These are phyloP conservation scores for Nigrograna mackinnonii DNA, from an alignment of 2,329 filamentous ascomycete genomes.

Conservation along the genomic window DNA sequence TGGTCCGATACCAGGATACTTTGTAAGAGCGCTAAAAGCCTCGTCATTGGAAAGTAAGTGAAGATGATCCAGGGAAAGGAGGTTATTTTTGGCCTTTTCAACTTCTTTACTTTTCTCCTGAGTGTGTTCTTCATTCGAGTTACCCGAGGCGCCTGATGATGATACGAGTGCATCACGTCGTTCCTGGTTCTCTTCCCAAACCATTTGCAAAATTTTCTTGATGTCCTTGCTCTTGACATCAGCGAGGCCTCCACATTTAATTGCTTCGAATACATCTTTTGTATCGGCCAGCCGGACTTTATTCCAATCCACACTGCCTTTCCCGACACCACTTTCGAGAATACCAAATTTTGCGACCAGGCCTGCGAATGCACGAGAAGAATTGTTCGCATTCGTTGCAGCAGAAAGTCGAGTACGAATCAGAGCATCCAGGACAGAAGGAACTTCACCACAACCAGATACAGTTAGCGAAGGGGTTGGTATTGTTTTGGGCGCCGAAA, in stretches of 20 bases:
- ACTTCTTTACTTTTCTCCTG: conserved; percentile 62
- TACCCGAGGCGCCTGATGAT: conserved; percentile 42
- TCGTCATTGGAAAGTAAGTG: conserved; percentile 59
- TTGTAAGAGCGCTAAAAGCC: conserved; percentile 60
- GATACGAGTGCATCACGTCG: conserved; percentile 53
- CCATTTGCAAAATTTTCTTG: conserved; percentile 72
- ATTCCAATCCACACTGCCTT: conserved; percentile 77
- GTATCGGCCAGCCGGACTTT: conserved; percentile 64
- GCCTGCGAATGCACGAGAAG: conserved; percentile 67
- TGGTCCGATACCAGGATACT: conserved; percentile 66
- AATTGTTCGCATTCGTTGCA: conserved; percentile 63
- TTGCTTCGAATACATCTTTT: conserved; percentile 68
- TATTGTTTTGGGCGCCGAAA: conserved; percentile 66
- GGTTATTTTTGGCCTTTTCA: conserved; percentile 57
- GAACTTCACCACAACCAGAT: conserved; percentile 71
- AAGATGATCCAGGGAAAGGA: conserved; percentile 68
- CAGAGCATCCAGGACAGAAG: conserved; percentile 66
- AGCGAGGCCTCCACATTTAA: conserved; percentile 71
- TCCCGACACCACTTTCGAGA: conserved; percentile 64
- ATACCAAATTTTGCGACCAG: conserved; percentile 68
- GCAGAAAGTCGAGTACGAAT: conserved; percentile 66
- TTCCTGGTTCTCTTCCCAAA: conserved; percentile 69
- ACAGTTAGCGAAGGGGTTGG: conserved; percentile 71
- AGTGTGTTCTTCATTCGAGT: conserved; percentile 49
- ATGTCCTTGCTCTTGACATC: conserved; percentile 73